Evolutionary conservation across 2,329 filamentous ascomycete genomes (phyloP).

Genomic region (Colletotrichum eleusines): DNA sequence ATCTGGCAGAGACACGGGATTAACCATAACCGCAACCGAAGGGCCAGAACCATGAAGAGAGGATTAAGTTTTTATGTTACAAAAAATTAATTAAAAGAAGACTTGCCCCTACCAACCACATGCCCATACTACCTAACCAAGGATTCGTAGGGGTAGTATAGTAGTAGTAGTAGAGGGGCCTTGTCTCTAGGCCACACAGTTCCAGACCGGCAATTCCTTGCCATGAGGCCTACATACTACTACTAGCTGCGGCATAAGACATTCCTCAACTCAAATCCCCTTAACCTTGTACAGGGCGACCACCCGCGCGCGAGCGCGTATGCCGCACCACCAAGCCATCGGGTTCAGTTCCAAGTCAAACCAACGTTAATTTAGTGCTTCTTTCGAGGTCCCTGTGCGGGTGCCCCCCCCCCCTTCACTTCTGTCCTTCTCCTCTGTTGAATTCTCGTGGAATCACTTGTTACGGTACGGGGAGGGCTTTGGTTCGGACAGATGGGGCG

Average conservation of each 20-base stretch:
- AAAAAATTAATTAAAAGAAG: no score
- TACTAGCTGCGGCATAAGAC: not conserved
- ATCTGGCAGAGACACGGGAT: not conserved
- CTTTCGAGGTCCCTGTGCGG: not conserved
- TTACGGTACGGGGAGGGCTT: not conserved
- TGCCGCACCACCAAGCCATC: constrained; percentile 18
- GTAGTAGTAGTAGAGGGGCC: not conserved
- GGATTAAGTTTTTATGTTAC: no score
- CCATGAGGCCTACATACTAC: not conserved
- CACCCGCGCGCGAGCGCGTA: not conserved
- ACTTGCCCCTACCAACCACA: not conserved
- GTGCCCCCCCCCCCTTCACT: not conserved
- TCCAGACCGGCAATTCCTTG: not conserved
- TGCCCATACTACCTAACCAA: no score
- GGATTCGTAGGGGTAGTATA: no score
- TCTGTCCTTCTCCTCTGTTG: not conserved
- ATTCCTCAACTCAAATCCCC: not conserved
- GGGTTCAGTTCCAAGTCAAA: constrained; percentile 21
- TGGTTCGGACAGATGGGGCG: not conserved
- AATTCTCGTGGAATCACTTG: not conserved
- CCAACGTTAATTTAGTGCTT: constrained; percentile 39
- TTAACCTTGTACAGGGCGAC: constrained; percentile 3
- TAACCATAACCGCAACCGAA: constrained; percentile 23
- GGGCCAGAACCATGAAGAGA: not conserved
- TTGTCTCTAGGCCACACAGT: not conserved